A percentile compares a stretch with the other conserved stretches of the same genome.
phyloP scores from a whole-genome alignment of 78 protist genomes.

The Dictyostelium firmibasis region DNA sequence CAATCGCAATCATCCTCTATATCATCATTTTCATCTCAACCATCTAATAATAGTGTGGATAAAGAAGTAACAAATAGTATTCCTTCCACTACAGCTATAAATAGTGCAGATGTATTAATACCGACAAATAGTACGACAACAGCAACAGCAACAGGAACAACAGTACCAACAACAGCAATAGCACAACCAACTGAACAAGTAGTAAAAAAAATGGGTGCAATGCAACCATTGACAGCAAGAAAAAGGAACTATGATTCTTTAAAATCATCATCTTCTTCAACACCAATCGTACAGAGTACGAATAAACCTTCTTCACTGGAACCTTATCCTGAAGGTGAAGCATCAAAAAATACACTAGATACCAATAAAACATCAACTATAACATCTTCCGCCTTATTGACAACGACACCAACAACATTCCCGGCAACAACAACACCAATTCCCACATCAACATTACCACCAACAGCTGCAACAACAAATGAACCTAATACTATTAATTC shows the following conservation, averaged over 20 bases:
- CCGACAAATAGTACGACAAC: background rate
- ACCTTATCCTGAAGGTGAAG: background rate
- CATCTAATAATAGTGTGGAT: background rate
- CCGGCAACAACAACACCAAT: background rate
- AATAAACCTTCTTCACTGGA: background rate
- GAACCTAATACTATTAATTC: background rate
- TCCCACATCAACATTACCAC: background rate
- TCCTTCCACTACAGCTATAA: background rate
- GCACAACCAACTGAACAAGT: background rate
- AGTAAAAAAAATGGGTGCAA: background rate
- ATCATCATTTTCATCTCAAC: background rate
- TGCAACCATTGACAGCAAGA: background rate
- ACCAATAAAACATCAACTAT: background rate
- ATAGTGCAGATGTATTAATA: background rate
- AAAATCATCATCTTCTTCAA: background rate
- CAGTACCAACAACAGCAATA: background rate
- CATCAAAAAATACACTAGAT: background rate
- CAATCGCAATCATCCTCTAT: background rate
- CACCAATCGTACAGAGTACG: background rate
- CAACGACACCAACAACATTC: background rate
- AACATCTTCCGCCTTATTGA: no score
- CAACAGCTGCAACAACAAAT: background rate
- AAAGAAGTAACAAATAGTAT: background rate
- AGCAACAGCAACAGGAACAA: background rate
- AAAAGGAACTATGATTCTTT: background rate